Evolutionary conservation across 2,329 filamentous ascomycete species (phyloP), one percentile per base, ranked within the genome.

Genomic region (Tolypocladium pustulatum): DNA sequence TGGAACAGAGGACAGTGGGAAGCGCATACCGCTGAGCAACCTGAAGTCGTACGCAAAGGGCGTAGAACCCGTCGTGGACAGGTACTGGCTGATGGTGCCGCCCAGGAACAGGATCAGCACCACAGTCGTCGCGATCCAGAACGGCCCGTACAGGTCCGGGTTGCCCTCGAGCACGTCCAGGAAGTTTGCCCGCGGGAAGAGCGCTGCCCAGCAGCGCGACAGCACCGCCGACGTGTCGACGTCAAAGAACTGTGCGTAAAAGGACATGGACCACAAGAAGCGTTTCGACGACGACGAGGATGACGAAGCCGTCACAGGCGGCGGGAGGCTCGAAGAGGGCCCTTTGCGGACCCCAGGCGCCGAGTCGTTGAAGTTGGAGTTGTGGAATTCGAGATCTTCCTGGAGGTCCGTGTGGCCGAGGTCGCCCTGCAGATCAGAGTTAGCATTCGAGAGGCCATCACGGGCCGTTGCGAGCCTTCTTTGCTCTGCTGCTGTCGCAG

Each of bases 321-420:
- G 76, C 0, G 83, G 84, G 2, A 86, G 83, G 17, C 84, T 76
- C 4, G 76, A 68, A 6, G 74, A 67, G n/a, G 73, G 68, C 58
- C 72, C 76, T 65, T 82, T 81, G 63, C 81, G 77, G 40, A 75
- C 77, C 61, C 76, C 73, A 20, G 72, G 69, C 65, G 80, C 68
- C 70, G 79, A 70, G 59, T 85, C 85, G 68, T 86, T 84, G 74
- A 95, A 95, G 78, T 89, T 84, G 64, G 92, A 97, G 70, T 86
- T 89, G 81, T 99, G 94, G 79, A 99, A 99, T 82, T 97, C 94
- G 72, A 99, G 91, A 76, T 97, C 94, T 74, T 97, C 93, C 80
- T 97, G 91, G 30, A 99, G 88, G 74, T 99, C 94, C 59, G 94
- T 99, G 76, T 97, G 92, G 68, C 94, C 94, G 71, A 99, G 86